phyloP scores from a whole-genome alignment of 2,329 filamentous ascomycete species.

The Arthrobotrys iridis region DNA sequence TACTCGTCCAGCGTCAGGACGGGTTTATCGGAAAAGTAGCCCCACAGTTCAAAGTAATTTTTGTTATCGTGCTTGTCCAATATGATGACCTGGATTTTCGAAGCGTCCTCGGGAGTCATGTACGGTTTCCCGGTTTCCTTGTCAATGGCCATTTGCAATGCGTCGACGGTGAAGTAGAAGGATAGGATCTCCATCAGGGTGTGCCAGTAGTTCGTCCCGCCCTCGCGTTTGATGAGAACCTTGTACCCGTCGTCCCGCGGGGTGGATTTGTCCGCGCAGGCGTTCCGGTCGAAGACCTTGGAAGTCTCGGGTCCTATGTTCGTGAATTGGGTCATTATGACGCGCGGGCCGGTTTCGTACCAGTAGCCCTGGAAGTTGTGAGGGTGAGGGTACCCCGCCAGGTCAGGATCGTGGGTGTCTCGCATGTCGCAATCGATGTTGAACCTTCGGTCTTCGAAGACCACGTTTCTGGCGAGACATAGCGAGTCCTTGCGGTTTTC shows the following conservation, averaged over 20 bases:
- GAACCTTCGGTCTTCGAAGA: conserved; percentile 55
- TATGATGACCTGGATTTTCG: conserved; percentile 60
- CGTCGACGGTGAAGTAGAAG: conserved; percentile 60
- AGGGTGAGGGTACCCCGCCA: conserved; percentile 38
- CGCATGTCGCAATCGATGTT: conserved; percentile 56
- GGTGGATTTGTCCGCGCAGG: conserved; percentile 20
- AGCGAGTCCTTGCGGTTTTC: conserved; percentile 57
- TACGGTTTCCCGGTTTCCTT: conserved; percentile 53
- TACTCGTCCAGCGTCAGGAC: conserved; percentile 59
- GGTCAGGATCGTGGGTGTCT: conserved; percentile 6
- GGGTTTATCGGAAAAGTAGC: conserved; percentile 59
- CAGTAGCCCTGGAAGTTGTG: conserved; percentile 57
- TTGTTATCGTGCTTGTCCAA: conserved; percentile 61
- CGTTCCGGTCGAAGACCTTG: conserved; percentile 5
- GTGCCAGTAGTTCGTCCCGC: conserved; percentile 60
- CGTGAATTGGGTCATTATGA: conserved; percentile 56
- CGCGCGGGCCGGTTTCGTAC: conserved; percentile 59
- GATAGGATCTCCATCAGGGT: conserved; percentile 61
- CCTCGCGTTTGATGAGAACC: conserved; percentile 61
- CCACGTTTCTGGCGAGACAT: conserved; percentile 56
- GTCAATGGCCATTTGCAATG: conserved; percentile 59
- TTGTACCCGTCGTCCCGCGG: conserved; percentile 47
- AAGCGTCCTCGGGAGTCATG: conserved; percentile 54
- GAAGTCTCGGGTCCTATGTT: conserved; percentile 18
- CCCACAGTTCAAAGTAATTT: conserved; percentile 62